Conservation (phyloP, 306 rosid species). For the Ormosia emarginata region DNA sequence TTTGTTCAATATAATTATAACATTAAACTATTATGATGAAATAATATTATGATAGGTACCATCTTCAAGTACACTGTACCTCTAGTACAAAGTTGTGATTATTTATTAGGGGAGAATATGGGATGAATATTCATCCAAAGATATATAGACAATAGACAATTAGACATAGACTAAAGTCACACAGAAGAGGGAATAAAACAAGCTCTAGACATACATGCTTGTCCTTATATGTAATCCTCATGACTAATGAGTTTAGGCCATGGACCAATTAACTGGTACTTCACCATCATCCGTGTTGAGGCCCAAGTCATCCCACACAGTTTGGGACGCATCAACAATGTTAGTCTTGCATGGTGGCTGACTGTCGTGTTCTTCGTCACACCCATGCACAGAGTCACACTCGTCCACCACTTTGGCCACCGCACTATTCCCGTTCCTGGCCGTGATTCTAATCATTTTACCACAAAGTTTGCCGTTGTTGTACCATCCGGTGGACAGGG, state of each 20-base stretch:
- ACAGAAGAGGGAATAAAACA: background rate
- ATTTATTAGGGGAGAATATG: no score
- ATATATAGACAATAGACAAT: no score
- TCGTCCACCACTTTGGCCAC: conserved; percentile 50
- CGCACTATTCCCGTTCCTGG: conserved; percentile 26
- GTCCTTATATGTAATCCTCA: background rate
- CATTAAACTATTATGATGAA: no score
- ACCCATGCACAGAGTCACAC: conserved; percentile 41
- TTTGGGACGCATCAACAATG: conserved; percentile 42
- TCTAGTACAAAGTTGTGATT: no score
- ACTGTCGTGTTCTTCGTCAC: background rate
- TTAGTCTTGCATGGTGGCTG: conserved; percentile 2
- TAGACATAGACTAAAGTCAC: no score
- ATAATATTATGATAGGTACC: no score
- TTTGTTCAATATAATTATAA: no score
- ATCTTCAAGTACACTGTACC: no score
- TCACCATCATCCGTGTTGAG: conserved; percentile 12
- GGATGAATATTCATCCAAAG: no score
- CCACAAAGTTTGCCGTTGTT: conserved; percentile 27
- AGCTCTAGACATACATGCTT: background rate
- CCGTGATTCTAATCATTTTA: conserved; percentile 23
- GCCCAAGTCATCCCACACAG: conserved; percentile 45
- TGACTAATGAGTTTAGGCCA: background rate
- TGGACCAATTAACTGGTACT: conserved; percentile 32
- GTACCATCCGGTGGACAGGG: conserved; percentile 46